Base-by-base conservation (phyloP, 108 stramenopile species). In the Mayamaea pseudoterrestris region DNA sequence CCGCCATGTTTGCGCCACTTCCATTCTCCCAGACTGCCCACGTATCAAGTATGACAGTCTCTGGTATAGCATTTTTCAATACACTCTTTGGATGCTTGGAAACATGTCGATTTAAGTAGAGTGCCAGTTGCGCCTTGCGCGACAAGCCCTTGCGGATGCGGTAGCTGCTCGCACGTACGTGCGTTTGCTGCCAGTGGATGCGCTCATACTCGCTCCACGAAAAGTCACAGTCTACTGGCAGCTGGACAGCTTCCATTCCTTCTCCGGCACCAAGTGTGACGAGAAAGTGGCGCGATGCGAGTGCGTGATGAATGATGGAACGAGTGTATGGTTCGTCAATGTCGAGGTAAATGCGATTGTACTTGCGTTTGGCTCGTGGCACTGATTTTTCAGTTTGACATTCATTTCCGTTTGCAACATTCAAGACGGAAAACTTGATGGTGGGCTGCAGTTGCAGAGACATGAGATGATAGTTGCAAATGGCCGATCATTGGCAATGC, bases 121-220 rank as follows among this genome's bases (percentile, higher is more conserved):
- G 12, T 24, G 63, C 54, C 13, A 74, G 34, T 22, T 74, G 65
- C 5, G 73, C 73, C 30, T 74, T 74, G 3, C 73, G 59, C 4
- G 41, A 50, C 1, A 74, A 30, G n/a, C 68, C 65, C 50, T 74
- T 74, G 9, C 72, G 63, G 9, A 74, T 35, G 35, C 57, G 51
- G 58, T 66, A 73, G n/a, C 60, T 62, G 8, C 53, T 55, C 2
- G 60, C 49, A 11, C 68, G 50, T 26, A 47, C 28, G 13, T 56
- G 41, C 12, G 64, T 55, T 14, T 25, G 12, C 13, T 41, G 18
- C 68, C 68, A 69, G 32, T 61, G 47, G 40, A 60, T 56, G 25
- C 61, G 56, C 53, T 69, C 68, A 29, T 63, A 69, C 35, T 69
- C 68, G 9, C 45, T 20, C 47, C 57, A 50, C 46, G 63, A 56